A percentile compares a stretch with the other conserved stretches of the same genome.
phyloP scores from a whole-genome alignment of 306 rosid species.

The Cicer pinnatifidum region DNA sequence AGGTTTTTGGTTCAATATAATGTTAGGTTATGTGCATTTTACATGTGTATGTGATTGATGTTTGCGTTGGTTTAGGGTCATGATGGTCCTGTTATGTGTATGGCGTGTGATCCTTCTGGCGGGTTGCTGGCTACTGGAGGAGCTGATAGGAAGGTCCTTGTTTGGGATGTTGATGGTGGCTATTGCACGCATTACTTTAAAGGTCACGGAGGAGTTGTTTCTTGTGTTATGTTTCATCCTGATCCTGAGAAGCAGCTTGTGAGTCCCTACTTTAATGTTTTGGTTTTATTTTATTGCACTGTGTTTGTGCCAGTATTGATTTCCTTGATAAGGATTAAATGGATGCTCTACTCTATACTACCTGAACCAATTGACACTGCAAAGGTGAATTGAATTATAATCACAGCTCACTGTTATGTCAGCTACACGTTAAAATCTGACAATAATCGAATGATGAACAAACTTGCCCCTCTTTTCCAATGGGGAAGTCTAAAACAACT shows the following conservation, averaged over 20 bases:
- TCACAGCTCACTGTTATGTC: not conserved
- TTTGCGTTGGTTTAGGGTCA: conserved; percentile 66
- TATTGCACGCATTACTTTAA: conserved; percentile 89
- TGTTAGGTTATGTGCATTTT: not conserved
- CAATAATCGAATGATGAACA: not conserved
- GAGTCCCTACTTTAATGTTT: conserved; percentile 42
- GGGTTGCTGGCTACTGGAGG: conserved; percentile 94
- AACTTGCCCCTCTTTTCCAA: not conserved
- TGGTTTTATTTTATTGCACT: conserved; percentile 8
- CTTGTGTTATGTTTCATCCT: conserved; percentile 78
- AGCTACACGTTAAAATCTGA: not conserved
- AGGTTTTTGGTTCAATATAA: conserved; percentile 3
- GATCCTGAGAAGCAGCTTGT: conserved; percentile 74
- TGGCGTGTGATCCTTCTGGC: conserved; percentile 85
- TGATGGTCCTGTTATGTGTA: conserved; percentile 93
- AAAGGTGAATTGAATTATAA: not conserved
- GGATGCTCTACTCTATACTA: conserved; percentile 7
- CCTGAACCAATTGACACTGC: not conserved
- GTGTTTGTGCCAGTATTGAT: not conserved
- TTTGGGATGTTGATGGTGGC: conserved; percentile 96
- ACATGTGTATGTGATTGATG: not conserved
- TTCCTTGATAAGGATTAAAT: not conserved
- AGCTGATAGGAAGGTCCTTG: conserved; percentile 88
- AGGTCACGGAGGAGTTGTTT: conserved; percentile 87
- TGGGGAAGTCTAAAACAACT: not conserved